Evolutionary conservation across 148 eudicot genomes (phyloP), one percentile per base, ranked within the genome.

Genomic region (Suaeda aralocaspica): DNA sequence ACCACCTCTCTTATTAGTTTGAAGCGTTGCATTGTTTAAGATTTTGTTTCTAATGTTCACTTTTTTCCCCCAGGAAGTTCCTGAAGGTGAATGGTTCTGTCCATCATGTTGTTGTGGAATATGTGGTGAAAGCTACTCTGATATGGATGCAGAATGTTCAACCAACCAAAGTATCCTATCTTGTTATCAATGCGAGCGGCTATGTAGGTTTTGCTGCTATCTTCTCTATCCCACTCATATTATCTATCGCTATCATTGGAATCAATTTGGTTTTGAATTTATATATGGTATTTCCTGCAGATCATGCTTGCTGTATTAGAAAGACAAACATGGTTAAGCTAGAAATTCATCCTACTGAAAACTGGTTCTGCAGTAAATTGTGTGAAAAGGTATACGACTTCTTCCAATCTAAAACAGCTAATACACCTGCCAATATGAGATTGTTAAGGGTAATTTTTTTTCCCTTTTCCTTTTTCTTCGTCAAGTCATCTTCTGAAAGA

Each of bases 11-110:
- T 39, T 19, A 69, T 59, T 31, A 29, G n/a, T 26, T 33, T 69
- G 46, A 69, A 3, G 7, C 45, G 21, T 46, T 18, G 19, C 3
- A 55, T 59, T 22, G 25, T 52, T 36, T 56, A 48, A 55, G 46
- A 22, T 51, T 66, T 63, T 59, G 65, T 55, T 72, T 62, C 67
- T 46, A 22, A 52, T 72, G 10, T 69, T 45, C 6, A 62, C n/a
- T 22, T 58, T 77, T 59, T 49, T 44, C 67, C 50, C 74, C 4
- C 67, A 95, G 99, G 84, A 62, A 44, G 72, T 95, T 74, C 99
- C 99, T 52, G 90, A 82, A 66, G 99, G 97, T 59, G 93, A 91
- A 67, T 95, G 99, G 99, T 95, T 84, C 74, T 95, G 99, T 63
- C 88, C 96, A 24, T 84, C 89, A 14, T 95, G 99, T 78, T 86